Percentiles rank a stretch among this genome's conserved stretches.
phyloP scores from a whole-genome alignment of 345 rosid genomes.

The Lepidium sativum region DNA sequence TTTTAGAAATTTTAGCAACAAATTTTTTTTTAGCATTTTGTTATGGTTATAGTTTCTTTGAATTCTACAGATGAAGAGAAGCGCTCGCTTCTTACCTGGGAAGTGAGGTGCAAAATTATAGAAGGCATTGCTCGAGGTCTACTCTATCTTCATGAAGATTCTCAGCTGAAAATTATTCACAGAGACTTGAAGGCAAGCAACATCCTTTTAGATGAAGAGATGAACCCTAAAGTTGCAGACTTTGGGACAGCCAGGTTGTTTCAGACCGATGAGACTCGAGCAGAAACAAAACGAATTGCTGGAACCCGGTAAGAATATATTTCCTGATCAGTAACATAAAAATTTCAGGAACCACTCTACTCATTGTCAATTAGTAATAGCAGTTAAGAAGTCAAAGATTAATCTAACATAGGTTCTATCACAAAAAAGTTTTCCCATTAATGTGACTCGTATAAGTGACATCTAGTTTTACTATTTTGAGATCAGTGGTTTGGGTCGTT shows the following conservation, averaged over 20 bases:
- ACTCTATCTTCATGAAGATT: slow-evolving; percentile 22
- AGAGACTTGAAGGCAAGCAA: slow-evolving; percentile 22
- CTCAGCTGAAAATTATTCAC: slow-evolving; percentile 17
- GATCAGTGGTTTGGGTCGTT: too few species aligned
- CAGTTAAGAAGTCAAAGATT: too few species aligned
- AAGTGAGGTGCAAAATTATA: slow-evolving; percentile 13
- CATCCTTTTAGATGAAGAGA: slow-evolving; percentile 14
- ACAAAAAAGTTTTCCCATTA: too few species aligned
- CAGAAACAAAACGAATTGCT: slow-evolving; percentile 13
- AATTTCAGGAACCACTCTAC: too few species aligned
- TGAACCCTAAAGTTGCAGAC: slow-evolving; percentile 24
- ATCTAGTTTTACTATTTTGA: too few species aligned
- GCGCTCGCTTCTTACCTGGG: slow-evolving; percentile 10
- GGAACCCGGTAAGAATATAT: slow-evolving; percentile 27
- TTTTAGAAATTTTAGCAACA: too few species aligned
- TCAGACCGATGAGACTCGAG: slow-evolving; percentile 11
- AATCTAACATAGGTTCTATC: too few species aligned
- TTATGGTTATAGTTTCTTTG: neutral
- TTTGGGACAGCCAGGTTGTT: slow-evolving; percentile 29
- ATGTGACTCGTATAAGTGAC: too few species aligned
- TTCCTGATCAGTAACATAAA: too few species aligned
- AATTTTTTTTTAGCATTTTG: too few species aligned
- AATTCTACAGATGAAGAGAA: slow-evolving; percentile 3
- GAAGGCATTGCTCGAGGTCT: slow-evolving; percentile 24
- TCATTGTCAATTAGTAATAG: too few species aligned